Base-by-base conservation (phyloP, 2,329 filamentous ascomycete genomes). In the Pseudogymnoascus sp. region DNA sequence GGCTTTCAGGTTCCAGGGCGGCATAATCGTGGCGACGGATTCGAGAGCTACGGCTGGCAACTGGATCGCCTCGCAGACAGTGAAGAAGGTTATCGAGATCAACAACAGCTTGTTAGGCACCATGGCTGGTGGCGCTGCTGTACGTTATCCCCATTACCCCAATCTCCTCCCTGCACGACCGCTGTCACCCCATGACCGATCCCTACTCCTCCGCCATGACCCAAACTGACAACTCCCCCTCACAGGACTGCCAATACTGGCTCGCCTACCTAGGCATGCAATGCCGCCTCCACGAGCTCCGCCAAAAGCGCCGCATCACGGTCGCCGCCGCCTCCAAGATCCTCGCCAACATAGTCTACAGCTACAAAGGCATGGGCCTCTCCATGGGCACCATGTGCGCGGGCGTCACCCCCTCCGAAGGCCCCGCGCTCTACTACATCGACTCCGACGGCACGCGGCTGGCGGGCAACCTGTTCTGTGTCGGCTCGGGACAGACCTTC, bases 361-460 rank as follows among this genome's bases (percentile, higher is more conserved):
- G 88, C 71, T 99, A 99, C 87, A 99, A 99, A 82, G 93, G 93
- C 73, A 96, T 96, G 91, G 95, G 95, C 38, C 81, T 99, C 72
- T 96, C 91, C 75, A 99, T 99, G 95, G 95, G 95, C 70, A 99
- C 95, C 73, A 99, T 99, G 95, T 96, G 95, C 78, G 93, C 95
- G 37, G 95, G 95, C 73, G 95, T 99, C 69, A 95, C 95, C 68
- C 89, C 91, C 69, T 89, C 93, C 78, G 93, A 98, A 82, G 95
- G 95, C 10, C 95, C 95, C 26, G 95, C 95, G 41, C 89, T 99
- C 65, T 99, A 99, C 85, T 99, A 99, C 80, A 96, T 99, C 78
- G 95, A 99, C 81, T 93, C 89, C 68, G 95, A 99, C 79, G 95
- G 95, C 74, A 98, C 95, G 22, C 85, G 95, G 62, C 84, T 99